Evolutionary conservation across 1,284 basidiomycete genomes (phyloP), one percentile per base, ranked within the genome.

Genomic region (Marasmius sp.): DNA sequence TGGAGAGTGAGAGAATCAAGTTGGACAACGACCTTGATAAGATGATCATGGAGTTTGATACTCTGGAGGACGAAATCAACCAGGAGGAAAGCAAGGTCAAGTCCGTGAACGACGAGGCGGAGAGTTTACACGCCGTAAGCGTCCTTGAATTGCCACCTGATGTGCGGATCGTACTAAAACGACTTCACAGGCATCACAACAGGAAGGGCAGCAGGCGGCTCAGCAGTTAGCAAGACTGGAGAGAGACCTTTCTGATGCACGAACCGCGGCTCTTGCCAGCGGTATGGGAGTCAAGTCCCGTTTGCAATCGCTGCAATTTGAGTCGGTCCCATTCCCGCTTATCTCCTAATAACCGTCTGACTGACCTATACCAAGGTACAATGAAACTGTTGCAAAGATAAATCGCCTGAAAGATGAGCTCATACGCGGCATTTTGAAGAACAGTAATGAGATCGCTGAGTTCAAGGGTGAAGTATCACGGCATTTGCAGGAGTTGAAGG

Each of bases 11-110:
- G 64, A 83, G 84, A 41, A 91, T 93, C 64, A 85, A 83, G 64
- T 80, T 93, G 22, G 93, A 94, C 65, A 85, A 94, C 65, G 87
- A 92, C 65, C 82, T 92, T 11, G 92, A 94, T 69, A 83, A 88
- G 65, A 74, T 93, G 57, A 88, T 87, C 2, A 76, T 88, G 61
- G 87, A 92, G 64, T 89, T 89, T 71, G 92, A 94, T 72, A 88
- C 90, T 57, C 71, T 92, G 49, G 87, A 89, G 56, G 87, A 91
- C 65, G 90, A 93, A 67, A 85, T 88, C 34, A 76, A 77, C 45
- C 86, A 88, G 68, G 70, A 88, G 22, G 87, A 91, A 70, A 88
- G 88, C 74, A 87, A 90, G 68, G 85, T 87, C 12, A 78, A 77
- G 18, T 81, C 74, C n/a, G 68, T 88, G 60, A 90, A 84, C 63